Evolutionary conservation across 2,329 filamentous ascomycete genomes (phyloP), one percentile per base, ranked within the genome.

Genomic region (Colletotrichum sojae): DNA sequence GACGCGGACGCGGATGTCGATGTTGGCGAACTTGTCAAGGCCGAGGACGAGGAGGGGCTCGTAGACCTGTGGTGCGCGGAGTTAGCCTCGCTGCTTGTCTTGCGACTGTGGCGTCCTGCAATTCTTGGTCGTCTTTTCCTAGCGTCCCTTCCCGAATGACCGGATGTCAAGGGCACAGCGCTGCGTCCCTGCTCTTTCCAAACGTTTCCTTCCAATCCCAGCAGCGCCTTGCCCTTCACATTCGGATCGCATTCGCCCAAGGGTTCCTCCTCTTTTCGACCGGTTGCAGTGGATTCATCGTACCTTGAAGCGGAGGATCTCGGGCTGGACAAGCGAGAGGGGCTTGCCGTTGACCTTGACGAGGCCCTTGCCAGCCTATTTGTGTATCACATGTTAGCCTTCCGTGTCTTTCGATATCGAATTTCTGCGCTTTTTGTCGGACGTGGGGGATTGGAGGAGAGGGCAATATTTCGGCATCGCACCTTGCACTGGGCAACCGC

Each of bases 311-410:
- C 96, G 93, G 81, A 99, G 90, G 85, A 97, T 92, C 88, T 97
- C 93, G 79, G 96, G 95, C 89, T 98, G 93, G 80, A 97, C 93
- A 80, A 98, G 93, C 81, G 89, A 88, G 80, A 99, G 91, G 81
- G 96, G 96, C 84, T 94, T 93, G 87, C 96, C 96, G 90, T 98
- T 99, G 87, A 98, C 96, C 90, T 97, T 97, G 87, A 99, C 90
- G 80, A 98, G 91, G 85, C 96, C 96, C 76, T 78, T 78, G 73
- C 82, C 82, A 76, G 82, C 77, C 83, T 83, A 67, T 3, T 49
- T 9, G 8, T 54, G 72, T 60, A 69, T 62, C 22, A 46, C 65
- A 70, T 46, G 77, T 81, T 74, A 82, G 79, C 73, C 73, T 71
- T 73, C 71, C 52, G 46, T 6, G 45, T 48, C 16, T 46, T 16